Evolutionary conservation across 495 filamentous ascomycete species (phyloP).

Genomic region (Penicillium dipodomyicola): DNA sequence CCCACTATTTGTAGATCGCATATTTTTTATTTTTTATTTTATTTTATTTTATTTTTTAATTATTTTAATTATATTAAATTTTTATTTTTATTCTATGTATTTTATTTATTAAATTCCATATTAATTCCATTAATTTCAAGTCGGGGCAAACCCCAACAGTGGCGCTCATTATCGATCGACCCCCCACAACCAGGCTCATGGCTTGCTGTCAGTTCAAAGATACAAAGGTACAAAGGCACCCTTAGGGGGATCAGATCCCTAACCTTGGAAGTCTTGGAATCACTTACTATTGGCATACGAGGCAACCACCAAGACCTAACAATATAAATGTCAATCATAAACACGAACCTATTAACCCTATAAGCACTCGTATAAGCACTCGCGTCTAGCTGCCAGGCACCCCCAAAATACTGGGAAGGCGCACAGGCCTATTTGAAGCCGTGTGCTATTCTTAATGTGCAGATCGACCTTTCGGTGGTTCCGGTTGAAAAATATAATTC

Average conservation of each 20-base stretch:
- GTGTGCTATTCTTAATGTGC: slow-evolving; percentile 28
- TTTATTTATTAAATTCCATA: neutral
- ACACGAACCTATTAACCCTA: neutral
- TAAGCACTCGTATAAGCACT: slow-evolving; percentile 6
- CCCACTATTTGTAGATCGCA: slow-evolving; percentile 21
- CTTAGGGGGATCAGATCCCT: neutral
- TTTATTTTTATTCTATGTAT: neutral
- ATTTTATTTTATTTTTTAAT: neutral
- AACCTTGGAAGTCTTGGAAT: too few species aligned
- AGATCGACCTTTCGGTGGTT: slow-evolving; percentile 20
- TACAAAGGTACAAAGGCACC: neutral
- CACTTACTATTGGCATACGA: slow-evolving; percentile 6
- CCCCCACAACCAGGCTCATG: neutral
- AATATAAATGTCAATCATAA: neutral
- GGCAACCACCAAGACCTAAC: slow-evolving; percentile 1
- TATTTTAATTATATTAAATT: neutral
- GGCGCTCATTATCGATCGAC: slow-evolving; percentile 28
- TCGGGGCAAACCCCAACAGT: slow-evolving; percentile 14
- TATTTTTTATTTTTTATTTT: neutral
- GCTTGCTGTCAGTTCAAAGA: neutral
- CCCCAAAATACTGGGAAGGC: neutral
- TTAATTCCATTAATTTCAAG: slow-evolving; percentile 1
- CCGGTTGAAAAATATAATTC: slow-evolving; percentile 10
- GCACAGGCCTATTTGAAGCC: slow-evolving; percentile 5
- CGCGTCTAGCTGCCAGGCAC: slow-evolving; percentile 5